Percentiles rank a stretch among this genome's conserved stretches.
phyloP scores from a whole-genome alignment of 2,329 filamentous ascomycete species.

The Ceratocystis eucalypticola region DNA sequence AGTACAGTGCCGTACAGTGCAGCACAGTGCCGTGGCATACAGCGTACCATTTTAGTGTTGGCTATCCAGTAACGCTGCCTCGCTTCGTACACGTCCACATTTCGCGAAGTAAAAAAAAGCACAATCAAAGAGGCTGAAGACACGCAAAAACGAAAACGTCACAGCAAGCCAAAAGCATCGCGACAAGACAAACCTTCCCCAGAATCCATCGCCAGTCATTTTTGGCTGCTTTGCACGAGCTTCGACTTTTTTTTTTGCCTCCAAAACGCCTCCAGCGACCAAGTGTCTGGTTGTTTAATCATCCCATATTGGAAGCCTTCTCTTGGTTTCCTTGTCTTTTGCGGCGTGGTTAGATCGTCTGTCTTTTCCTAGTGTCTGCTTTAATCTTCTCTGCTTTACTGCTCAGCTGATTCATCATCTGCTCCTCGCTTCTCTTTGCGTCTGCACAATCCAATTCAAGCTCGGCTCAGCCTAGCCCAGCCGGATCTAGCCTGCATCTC shows the following conservation, averaged over 20 bases:
- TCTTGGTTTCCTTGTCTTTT: not conserved
- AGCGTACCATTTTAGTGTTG: no score
- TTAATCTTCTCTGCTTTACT: not conserved
- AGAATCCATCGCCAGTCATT: not conserved
- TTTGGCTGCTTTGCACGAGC: not conserved
- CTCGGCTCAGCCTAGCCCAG: not conserved
- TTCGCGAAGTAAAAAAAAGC: constrained; percentile 5
- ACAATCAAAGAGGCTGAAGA: constrained; percentile 2
- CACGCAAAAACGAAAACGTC: not conserved
- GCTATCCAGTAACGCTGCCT: not conserved
- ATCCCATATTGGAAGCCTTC: not conserved
- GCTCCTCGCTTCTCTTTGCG: not conserved
- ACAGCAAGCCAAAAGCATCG: not conserved
- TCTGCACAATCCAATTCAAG: not conserved
- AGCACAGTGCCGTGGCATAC: no score
- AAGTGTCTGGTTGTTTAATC: not conserved
- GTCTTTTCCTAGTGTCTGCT: not conserved
- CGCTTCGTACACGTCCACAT: constrained; percentile 2
- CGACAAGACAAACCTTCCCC: not conserved
- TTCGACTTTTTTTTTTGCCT: not conserved
- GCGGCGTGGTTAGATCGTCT: not conserved
- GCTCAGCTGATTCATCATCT: not conserved
- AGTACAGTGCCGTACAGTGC: no score
- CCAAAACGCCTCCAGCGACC: not conserved
- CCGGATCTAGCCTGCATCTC: not conserved